Conservation (phyloP, 2,329 filamentous ascomycete species). For the Trichophaea hybrida region DNA sequence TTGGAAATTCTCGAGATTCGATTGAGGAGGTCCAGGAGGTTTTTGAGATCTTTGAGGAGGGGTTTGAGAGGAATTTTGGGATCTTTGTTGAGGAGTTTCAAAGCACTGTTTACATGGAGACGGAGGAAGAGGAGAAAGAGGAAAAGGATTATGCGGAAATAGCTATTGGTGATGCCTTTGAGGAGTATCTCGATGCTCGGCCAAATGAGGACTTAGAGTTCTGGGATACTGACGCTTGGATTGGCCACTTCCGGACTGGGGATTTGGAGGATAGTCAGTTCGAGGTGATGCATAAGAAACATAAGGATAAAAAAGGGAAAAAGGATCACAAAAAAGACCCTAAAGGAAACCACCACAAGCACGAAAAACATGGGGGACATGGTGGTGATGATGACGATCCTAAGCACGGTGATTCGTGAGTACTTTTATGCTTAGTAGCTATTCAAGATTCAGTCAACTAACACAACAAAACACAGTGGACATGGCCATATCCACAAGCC, state of each 20-base stretch:
- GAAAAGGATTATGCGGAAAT: not conserved
- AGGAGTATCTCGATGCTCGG: not conserved
- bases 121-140: not conserved
- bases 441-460: not conserved
- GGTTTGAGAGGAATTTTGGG: not conserved
- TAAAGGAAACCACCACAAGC: constrained; percentile 28
- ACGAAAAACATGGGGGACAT: no score
- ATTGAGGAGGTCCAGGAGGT: not conserved
- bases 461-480: not conserved
- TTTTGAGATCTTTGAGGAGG: not conserved
- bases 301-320: constrained; percentile 28
- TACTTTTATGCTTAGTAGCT: not conserved
- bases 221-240: not conserved
- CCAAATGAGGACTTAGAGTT: not conserved
- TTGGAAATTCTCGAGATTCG: not conserved
- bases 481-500: not conserved
- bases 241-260: not conserved
- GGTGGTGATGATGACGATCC: constrained; percentile 28
- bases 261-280: not conserved
- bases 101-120: not conserved
- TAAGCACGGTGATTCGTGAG: constrained; percentile 1
- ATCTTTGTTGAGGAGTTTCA: not conserved
- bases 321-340: constrained; percentile 27
- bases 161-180: not conserved
- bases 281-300: constrained; percentile 11